Conservation (phyloP, 2,329 filamentous ascomycete species). For the Verticillium alfalfae region DNA sequence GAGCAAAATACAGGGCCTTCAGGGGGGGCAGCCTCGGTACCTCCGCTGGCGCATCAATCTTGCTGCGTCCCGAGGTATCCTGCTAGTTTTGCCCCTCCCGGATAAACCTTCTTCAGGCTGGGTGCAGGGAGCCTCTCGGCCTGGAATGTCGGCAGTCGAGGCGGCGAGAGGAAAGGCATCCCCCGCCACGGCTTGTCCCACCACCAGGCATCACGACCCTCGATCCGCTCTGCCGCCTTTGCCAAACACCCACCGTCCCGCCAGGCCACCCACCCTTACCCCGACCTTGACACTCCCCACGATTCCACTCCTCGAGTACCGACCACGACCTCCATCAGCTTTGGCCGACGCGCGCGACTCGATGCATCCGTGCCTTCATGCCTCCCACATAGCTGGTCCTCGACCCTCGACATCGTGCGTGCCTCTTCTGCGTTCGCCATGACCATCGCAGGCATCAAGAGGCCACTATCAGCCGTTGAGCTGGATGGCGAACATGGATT, state of each 20-base stretch:
- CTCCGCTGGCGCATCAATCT: not conserved
- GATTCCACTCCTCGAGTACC: not conserved
- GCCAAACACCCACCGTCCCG: not conserved
- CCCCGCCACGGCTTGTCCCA: not conserved
- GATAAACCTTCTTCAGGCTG: not conserved
- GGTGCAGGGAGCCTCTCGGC: not conserved
- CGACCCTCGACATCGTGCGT: not conserved
- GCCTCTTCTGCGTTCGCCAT: constrained; percentile 5
- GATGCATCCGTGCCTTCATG: not conserved
- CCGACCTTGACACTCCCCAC: not conserved
- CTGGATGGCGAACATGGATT: constrained; percentile 14
- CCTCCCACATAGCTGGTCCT: not conserved
- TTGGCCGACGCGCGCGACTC: not conserved
- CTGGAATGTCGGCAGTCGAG: not conserved
- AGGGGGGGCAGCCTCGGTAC: not conserved
- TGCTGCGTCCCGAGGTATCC: not conserved
- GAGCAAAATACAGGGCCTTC: not conserved
- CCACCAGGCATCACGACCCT: not conserved
- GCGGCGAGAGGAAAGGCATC: not conserved
- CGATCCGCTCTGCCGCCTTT: not conserved
- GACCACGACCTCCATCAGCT: not conserved
- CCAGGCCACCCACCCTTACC: not conserved
- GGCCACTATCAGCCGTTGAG: constrained; percentile 28
- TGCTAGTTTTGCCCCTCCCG: not conserved
- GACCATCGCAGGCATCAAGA: constrained; percentile 32